Conservation (phyloP, 2,329 filamentous ascomycete species). For the Didymella pinodella region DNA sequence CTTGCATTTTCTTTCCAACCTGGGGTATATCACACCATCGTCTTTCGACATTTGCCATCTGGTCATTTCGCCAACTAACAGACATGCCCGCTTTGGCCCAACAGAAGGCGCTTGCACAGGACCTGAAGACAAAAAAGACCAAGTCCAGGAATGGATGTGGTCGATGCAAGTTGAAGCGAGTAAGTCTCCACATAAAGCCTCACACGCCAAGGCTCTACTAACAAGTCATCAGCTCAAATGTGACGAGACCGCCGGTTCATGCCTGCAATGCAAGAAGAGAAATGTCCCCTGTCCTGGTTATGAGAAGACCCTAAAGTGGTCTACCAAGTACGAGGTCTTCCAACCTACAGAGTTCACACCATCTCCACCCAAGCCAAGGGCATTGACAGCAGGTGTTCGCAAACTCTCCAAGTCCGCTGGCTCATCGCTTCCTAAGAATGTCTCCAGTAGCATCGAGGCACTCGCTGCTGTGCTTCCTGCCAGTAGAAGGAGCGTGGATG, state of each 20-base stretch:
- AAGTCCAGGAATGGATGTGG: conserved; percentile 49
- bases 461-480: conserved; percentile 48
- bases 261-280: conserved; percentile 55
- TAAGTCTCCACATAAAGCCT: conserved; percentile 23
- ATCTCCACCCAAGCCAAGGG: conserved; percentile 26
- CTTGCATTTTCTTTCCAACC: conserved; percentile 20
- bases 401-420: conserved; percentile 18
- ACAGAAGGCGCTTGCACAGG: conserved; percentile 36
- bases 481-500: conserved; percentile 34
- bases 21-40: conserved; percentile 32
- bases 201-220: conserved; percentile 18
- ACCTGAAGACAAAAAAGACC: conserved; percentile 46
- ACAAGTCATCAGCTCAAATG: conserved; percentile 52
- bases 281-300: conserved; percentile 58
- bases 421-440: conserved; percentile 38
- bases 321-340: conserved; percentile 59
- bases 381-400: conserved; percentile 19
- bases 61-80: conserved; percentile 15
- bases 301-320: conserved; percentile 58
- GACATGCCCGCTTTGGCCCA: conserved; percentile 44
- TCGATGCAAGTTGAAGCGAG: conserved; percentile 48
- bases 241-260: conserved; percentile 54
- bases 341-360: conserved; percentile 42
- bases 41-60: conserved; percentile 29
- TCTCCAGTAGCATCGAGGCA: conserved; percentile 47